Percentiles rank a stretch among this genome's conserved stretches.
These are phyloP conservation scores for Citrus glauca DNA, from an alignment of 345 rosid species.

Conservation along the genomic window DNA sequence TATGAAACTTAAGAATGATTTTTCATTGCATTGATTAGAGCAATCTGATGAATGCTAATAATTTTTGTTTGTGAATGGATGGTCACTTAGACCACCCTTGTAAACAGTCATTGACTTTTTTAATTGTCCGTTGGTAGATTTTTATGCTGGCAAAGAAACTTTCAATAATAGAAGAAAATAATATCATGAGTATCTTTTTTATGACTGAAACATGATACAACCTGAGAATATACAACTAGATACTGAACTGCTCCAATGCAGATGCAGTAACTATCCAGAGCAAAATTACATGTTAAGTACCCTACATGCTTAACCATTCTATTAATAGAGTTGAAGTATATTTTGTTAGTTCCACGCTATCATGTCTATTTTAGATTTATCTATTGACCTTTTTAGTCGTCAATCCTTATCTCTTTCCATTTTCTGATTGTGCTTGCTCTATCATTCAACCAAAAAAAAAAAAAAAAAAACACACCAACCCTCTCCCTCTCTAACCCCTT, in stretches of 20 bases:
- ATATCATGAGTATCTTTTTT: background rate
- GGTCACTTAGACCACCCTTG: background rate
- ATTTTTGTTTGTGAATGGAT: background rate
- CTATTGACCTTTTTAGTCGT: background rate
- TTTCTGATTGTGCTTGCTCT: background rate
- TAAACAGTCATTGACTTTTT: background rate
- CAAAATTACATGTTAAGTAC: background rate
- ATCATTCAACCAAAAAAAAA: background rate
- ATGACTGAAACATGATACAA: background rate
- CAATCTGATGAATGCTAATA: background rate
- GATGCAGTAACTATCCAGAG: background rate
- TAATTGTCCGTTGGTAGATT: background rate
- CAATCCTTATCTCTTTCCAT: background rate
- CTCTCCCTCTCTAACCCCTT: too few species aligned
- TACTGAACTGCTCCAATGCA: background rate
- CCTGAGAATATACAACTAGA: background rate
- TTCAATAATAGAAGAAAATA: background rate
- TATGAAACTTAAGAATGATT: background rate
- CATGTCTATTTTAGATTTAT: background rate
- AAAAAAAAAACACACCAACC: too few species aligned
- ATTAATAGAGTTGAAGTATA: background rate
- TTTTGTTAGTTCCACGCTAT: background rate
- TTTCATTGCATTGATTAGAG: background rate
- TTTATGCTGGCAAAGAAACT: background rate
- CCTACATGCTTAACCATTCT: background rate